Evolutionary conservation across 495 filamentous ascomycete genomes (phyloP).

Genomic region (Melanomma pulvis-pyrius): DNA sequence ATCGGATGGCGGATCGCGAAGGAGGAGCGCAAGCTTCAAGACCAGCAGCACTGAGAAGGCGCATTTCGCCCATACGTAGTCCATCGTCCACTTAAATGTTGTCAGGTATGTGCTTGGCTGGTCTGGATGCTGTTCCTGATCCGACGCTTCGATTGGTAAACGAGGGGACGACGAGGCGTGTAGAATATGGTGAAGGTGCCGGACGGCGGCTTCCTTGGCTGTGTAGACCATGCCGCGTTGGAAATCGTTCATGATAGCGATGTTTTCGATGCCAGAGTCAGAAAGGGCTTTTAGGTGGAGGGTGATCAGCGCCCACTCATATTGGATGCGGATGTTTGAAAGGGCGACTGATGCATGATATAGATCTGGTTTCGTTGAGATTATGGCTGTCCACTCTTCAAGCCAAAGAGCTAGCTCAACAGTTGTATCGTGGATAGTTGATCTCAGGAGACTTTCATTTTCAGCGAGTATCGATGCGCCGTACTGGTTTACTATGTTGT

Average conservation of each 20-base stretch:
- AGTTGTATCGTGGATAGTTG: neutral
- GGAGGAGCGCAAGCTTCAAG: conserved; percentile 54
- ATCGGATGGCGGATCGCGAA: conserved; percentile 49
- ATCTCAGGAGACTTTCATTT: conserved; percentile 44
- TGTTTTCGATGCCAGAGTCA: conserved; percentile 33
- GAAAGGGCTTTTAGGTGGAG: conserved; percentile 30
- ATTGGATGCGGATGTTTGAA: conserved; percentile 35
- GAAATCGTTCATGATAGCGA: conserved; percentile 50
- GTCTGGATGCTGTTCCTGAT: conserved; percentile 23
- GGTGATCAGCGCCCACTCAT: conserved; percentile 34
- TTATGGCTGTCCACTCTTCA: conserved; percentile 26
- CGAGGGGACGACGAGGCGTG: conserved; percentile 32
- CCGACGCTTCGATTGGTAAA: neutral
- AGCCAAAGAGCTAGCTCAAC: conserved; percentile 35
- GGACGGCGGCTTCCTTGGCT: conserved; percentile 54
- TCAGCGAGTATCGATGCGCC: conserved; percentile 46
- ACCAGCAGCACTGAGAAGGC: conserved; percentile 58
- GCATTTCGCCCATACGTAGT: conserved; percentile 61
- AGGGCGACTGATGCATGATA: conserved; percentile 11
- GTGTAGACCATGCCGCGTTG: conserved; percentile 52
- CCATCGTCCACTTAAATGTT: conserved; percentile 57
- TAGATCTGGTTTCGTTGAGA: neutral
- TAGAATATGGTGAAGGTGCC: conserved; percentile 51
- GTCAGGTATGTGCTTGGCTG: conserved; percentile 52
- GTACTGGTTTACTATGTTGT: neutral